Evolutionary conservation across 129 eudicot species (phyloP), one percentile per base, ranked within the genome.

Genomic region (Chrysanthemum seticuspe): DNA sequence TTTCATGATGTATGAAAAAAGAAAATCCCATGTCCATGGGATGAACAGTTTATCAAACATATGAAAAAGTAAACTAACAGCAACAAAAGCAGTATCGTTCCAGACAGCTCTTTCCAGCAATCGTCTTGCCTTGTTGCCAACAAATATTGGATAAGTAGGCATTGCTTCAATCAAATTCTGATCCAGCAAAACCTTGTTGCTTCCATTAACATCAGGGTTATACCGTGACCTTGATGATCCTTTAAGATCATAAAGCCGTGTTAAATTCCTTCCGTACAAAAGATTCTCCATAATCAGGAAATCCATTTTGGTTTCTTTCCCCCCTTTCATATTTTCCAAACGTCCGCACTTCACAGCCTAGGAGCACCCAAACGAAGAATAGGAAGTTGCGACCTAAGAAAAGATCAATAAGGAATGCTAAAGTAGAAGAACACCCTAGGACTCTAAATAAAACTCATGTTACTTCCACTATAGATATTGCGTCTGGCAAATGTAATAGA

Each of bases 91-190:
- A 71, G 99, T 95, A 74, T 95, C 99, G 65, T 95, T 95, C 99
- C 99, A 95, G 59, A 95, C 96, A 34, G 99, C 99, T 80, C 99
- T 80, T 83, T 90, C 99, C 62, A 19, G 21, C 69, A 86, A 70
- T 70, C 99, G 82, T 68, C 90, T 94, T 21, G 99, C 99, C 76
- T 90, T 95, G 77, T 95, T 90, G 55, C 99, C 97, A 62, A 95
- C 97, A 82, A 95, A 95, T 58, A 95, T 90, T 18, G 99, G 99
- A 76, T 91, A 84, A 61, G 99, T 95, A 44, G 99, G 99, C 99
- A 95, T 90, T 13, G 99, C 89, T 95, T 95, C 99, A 55, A 95
- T 90, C 76, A 95, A 67, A 77, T 95, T 95, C 83, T 95, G 99
- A 83, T 95, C 99, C 62, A 95, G 78, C 57, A 90, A 87, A 72